Conservation (phyloP, 164 flowering plant genomes). For the Vitis rotundifolia region DNA sequence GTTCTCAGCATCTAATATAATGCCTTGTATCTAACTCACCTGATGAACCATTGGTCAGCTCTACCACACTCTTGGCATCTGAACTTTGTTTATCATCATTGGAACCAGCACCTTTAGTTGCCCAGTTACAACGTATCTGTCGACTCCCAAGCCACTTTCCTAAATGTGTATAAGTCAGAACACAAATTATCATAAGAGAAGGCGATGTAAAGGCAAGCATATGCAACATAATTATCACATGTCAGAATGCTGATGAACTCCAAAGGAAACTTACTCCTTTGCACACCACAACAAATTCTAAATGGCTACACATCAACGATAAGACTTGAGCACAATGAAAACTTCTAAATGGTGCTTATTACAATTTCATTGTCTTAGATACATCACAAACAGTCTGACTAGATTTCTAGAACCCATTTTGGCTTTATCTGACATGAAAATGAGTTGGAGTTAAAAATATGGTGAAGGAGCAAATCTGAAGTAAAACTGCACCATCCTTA, state of each 20-base stretch:
- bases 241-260: not conserved
- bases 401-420: no score
- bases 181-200: no score
- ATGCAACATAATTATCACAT: not conserved
- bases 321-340: no score
- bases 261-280: no score
- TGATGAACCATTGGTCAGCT: conserved; percentile 84
- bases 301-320: no score
- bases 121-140: conserved; percentile 99
- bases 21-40: conserved; percentile 37
- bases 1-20: not conserved
- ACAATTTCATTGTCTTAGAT: no score
- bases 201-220: not conserved
- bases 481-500: conserved; percentile 24
- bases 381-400: no score
- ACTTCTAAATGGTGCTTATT: no score
- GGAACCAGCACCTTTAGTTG: conserved; percentile 84
- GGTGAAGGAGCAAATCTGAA: no score
- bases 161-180: conserved; percentile 17
- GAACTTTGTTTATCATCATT: conserved; percentile 74
- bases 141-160: conserved; percentile 99
- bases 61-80: conserved; percentile 81
- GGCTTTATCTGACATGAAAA: no score
- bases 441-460: no score
- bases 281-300: no score